phyloP scores from a whole-genome alignment of 371 early-diverging fungal genomes.

The Gilbertella persicaria region DNA sequence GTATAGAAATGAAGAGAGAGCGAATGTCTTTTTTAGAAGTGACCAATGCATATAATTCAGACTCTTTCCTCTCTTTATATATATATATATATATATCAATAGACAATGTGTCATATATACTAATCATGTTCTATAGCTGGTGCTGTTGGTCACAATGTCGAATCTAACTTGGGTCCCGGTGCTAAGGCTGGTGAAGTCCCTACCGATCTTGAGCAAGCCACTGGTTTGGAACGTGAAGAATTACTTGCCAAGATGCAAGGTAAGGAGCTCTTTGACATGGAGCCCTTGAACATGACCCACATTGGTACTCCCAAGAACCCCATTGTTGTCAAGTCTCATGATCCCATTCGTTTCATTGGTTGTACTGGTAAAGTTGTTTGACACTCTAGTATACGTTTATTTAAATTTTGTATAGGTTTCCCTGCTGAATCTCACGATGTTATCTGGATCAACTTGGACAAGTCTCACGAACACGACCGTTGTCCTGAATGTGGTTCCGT shows the following conservation, averaged over 20 bases:
- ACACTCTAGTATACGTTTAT: background rate
- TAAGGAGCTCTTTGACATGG: constrained; percentile 86
- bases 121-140: too few species aligned
- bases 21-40: too few species aligned
- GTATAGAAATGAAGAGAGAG: background rate
- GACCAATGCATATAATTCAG: too few species aligned
- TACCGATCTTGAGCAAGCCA: constrained; percentile 89
- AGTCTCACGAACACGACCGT: constrained; percentile 82
- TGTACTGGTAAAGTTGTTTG: constrained; percentile 79
- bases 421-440: constrained; percentile 89
- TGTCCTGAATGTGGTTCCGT: constrained; percentile 96
- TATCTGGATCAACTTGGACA: constrained; percentile 80
- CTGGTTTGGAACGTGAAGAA: constrained; percentile 93
- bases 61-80: too few species aligned
- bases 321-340: constrained; percentile 83
- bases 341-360: constrained; percentile 85
- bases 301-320: constrained; percentile 87
- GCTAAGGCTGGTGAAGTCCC: constrained; percentile 68
- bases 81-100: too few species aligned
- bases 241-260: constrained; percentile 83
- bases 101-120: too few species aligned
- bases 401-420: constrained; percentile 56
- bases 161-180: constrained; percentile 72
- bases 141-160: constrained; percentile 42
- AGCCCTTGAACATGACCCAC: constrained; percentile 76